Evolutionary conservation across 148 eudicot species (phyloP), one percentile per base, ranked within the genome.

Genomic region (Tetragonia tetragonoides): DNA sequence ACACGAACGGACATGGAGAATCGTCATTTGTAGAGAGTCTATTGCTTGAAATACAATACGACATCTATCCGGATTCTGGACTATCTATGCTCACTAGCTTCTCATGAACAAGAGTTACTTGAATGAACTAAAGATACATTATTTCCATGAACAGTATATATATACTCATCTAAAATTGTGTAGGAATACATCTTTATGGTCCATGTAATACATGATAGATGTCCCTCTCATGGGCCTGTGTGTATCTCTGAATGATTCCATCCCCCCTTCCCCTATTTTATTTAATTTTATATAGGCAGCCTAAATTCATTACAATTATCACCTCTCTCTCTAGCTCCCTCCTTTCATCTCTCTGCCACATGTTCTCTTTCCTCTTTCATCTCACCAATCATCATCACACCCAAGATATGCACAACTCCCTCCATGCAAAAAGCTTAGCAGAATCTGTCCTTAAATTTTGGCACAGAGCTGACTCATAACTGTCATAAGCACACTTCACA

Each of bases 321-420:
- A 72, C 9, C 77, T 75, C 81, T 40, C 24, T 20, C 46, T 60
- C 62, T 64, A 66, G 28, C 68, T 75, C 76, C 23, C 79, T 82
- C 71, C 69, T 79, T 37, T 62, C 14, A 61, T 70, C 76, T 49
- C 68, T 63, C 46, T 80, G 59, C 82, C 82, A 83, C 79, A 70
- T 63, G 76, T 76, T 61, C 51, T 24, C 28, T 59, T 60, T 49
- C 81, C 51, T 76, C 72, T 70, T 70, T 63, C 68, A 64, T 61
- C 80, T 63, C 74, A 70, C 80, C 75, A 68, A 82, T 78, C 78
- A 82, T 78, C 78, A 82, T 77, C 73, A 78, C 71, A 78, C 78
- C 70, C 78, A 73, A 77, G 51, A 73, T 44, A 74, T 81, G 66
- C 75, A 20, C 73, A 41, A 40, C 77, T 75, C 81, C 73, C 34